Evolutionary conservation across 441 rosid species (phyloP), one percentile per base, ranked within the genome.

Genomic region (Croton setiger): DNA sequence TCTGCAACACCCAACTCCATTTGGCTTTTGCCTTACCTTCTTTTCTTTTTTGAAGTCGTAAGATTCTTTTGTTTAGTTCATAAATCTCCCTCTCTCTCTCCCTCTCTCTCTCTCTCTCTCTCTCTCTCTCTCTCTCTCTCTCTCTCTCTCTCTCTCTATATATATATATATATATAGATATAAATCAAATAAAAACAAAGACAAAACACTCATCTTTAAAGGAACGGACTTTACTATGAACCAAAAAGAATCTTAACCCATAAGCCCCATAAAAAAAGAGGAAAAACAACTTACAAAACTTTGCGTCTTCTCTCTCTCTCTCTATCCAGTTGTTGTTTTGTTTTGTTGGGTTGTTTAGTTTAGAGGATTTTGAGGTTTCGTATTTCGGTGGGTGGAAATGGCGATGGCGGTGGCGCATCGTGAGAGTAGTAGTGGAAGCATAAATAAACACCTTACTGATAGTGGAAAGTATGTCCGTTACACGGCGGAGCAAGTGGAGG

Each of bases 401-500:
- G 96, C 94, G 69, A 92, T 90, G 96, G 90, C 82, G 72, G 75
- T 85, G 85, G 89, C 84, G 63, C 91, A 81, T 78, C 76, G 90
- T 49, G 96, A 92, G 83, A 86, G 86, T 57, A 87, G 89, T 77
- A 87, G 96, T 67, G 98, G 93, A 18, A 86, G 84, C 80, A 84
- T 95, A 52, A 83, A 78, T 75, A 90, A 86, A 67, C 98, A 87
- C 71, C 82, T 90, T 54, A 69, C 81, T 59, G 98, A 92, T 59
- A 66, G 76, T 53, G 98, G 99, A 0, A 96, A 96, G 85, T 96
- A 96, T 72, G 99, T 96, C 41, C 78, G 99, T 67, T 96, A 96
- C 85, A 96, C 99, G 8, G 79, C 98, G 18, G 99, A 96, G 89
- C 99, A 96, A 77, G 98, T 96, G 21, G 99, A 96, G 63, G 99